Conservation (phyloP, 331 rosid species). For the Rhamnella rubrinervis region DNA sequence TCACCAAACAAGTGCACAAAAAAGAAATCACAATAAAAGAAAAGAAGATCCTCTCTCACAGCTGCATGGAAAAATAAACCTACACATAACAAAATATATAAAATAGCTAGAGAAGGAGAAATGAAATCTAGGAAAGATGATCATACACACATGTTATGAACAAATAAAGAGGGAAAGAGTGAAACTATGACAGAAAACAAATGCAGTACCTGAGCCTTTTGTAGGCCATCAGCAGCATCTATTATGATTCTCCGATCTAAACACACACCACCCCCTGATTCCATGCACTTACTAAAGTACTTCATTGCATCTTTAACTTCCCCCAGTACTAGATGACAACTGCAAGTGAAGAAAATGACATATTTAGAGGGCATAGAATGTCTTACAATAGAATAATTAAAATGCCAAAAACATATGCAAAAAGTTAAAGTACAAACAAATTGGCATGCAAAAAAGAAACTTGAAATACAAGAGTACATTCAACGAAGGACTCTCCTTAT, state of each 20-base stretch:
- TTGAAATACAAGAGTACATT: background rate
- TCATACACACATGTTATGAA: too few relatives aligned
- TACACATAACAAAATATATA: background rate
- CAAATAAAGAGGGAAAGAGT: background rate
- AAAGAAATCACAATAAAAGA: background rate
- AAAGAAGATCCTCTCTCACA: background rate
- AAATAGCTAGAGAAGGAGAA: too few relatives aligned
- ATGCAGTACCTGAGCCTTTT: conserved; percentile 72
- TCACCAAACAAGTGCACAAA: background rate
- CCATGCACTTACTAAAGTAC: conserved; percentile 59
- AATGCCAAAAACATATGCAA: background rate
- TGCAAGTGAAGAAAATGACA: conserved; percentile 30
- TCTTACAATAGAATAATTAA: background rate
- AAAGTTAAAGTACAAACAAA: background rate
- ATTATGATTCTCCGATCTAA: conserved; percentile 78
- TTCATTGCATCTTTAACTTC: conserved; percentile 61
- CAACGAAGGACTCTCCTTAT: too few relatives aligned
- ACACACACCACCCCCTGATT: conserved; percentile 57
- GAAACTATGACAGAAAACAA: conserved; percentile 25
- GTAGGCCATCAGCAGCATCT: conserved; percentile 89
- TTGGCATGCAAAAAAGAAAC: background rate
- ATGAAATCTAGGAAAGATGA: too few relatives aligned
- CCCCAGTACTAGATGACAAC: conserved; percentile 91
- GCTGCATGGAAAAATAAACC: background rate
- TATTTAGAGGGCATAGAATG: conserved; percentile 2